Evolutionary conservation across 192 early-diverging fungal species (phyloP), one percentile per base, ranked within the genome.

Genomic region (Powellomyces hirtus): DNA sequence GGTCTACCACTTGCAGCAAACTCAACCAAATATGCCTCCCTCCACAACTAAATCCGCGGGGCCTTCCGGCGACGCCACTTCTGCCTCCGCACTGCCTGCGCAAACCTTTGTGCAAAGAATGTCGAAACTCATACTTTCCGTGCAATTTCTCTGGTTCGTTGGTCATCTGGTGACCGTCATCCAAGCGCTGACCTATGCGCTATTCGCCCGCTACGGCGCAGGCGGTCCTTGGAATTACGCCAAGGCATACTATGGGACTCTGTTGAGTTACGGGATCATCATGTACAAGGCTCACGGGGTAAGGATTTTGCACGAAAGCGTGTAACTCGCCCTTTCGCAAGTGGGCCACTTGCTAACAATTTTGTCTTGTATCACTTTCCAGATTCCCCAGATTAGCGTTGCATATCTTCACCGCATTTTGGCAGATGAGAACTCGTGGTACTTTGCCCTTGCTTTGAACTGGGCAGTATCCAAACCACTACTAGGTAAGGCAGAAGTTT

Each of bases 251-350:
- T 72, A 83, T 31, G 90, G 90, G 20, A 88, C 89, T 6, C 59
- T 89, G 20, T 35, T 90, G 26, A 84, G 82, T 45, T 93, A 90
- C 73, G 83, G 85, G 37, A 88, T 93, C 44, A 89, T 93, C 42
- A 77, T 92, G 59, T 89, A 88, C 76, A 92, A 91, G 71, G 81
- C 86, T 29, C 84, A 88, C 70, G 89, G 89, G 33, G 89, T 91
- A 81, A 56, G 53, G 51, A 10, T 42, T 42, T 42, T 42, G 40
- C 11, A 42, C 40, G 40, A 42, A n/a, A n/a, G n/a, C n/a, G n/a
- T n/a, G n/a, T n/a, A n/a, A n/a, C n/a, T n/a, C n/a, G n/a, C n/a
- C n/a, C n/a, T n/a, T n/a, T n/a, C n/a, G n/a, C n/a, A n/a, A n/a
- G n/a, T n/a, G n/a, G n/a, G n/a, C n/a, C n/a, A n/a, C n/a, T n/a